phyloP scores from a whole-genome alignment of 2,329 filamentous ascomycete species.

The Pseudogymnoascus sp. region DNA sequence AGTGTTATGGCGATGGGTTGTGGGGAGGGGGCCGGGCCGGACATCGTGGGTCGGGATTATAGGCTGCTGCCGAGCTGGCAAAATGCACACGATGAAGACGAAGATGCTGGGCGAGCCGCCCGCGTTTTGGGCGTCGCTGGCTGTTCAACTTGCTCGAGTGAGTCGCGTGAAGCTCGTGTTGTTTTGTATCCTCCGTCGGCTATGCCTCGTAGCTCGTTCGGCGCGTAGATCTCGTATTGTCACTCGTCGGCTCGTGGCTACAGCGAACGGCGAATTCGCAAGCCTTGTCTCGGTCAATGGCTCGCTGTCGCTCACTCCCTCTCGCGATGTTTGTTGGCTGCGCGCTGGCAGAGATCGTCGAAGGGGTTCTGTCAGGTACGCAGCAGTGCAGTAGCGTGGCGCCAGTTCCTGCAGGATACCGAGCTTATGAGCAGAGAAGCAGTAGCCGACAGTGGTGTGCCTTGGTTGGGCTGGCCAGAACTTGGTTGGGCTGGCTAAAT shows the following conservation, averaged over 20 bases:
- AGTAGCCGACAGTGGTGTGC: not conserved
- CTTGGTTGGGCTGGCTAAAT: not conserved
- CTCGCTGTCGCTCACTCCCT: not conserved
- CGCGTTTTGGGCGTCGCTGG: slow-evolving; percentile 2
- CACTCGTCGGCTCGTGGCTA: not conserved
- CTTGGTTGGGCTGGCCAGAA: not conserved
- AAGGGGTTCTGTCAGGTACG: not conserved
- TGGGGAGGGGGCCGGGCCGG: slow-evolving; percentile 4
- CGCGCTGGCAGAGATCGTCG: not conserved
- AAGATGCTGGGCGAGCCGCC: not conserved
- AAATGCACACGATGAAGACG: not conserved
- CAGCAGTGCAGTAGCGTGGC: not conserved
- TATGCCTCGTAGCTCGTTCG: not conserved
- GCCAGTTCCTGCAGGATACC: not conserved
- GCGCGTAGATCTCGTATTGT: not conserved
- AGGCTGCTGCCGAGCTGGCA: not conserved
- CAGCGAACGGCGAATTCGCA: not conserved
- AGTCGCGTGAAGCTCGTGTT: not conserved
- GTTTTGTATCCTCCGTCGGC: not conserved
- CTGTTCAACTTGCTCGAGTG: not conserved
- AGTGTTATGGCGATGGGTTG: slow-evolving; percentile 62
- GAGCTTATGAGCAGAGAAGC: not conserved
- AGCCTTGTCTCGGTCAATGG: not conserved
- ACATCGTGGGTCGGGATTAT: not conserved
- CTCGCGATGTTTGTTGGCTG: not conserved